These are phyloP conservation scores for Asterionellopsis glacialis DNA, from an alignment of 108 stramenopile genomes.

Conservation along the genomic window DNA sequence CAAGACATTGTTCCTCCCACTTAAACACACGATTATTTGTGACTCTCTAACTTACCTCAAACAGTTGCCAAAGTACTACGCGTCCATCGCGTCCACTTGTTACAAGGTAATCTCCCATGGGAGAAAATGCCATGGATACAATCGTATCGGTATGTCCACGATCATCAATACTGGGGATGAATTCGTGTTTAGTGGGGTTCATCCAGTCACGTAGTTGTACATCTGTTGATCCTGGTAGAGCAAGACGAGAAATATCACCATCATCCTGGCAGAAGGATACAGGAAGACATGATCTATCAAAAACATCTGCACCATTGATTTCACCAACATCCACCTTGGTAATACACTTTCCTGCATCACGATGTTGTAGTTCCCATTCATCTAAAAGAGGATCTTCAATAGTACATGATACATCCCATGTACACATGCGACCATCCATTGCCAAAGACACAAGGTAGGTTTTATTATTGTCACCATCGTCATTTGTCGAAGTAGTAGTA, in stretches of 20 bases:
- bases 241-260: conserved; percentile 4
- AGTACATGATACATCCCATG: conserved; percentile 37
- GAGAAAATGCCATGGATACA: conserved; percentile 39
- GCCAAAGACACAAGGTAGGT: conserved; percentile 39
- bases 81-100: conserved; percentile 60
- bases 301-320: conserved; percentile 47
- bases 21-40: too few relatives aligned
- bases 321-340: conserved; percentile 49
- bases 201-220: conserved; percentile 28
- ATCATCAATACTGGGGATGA: conserved; percentile 5
- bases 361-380: conserved; percentile 31
- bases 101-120: conserved; percentile 21
- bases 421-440: conserved; percentile 57
- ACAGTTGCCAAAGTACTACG: conserved; percentile 52
- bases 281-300: conserved; percentile 46
- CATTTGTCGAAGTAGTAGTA: background rate
- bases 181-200: background rate
- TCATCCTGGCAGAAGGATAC: background rate
- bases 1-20: too few relatives aligned
- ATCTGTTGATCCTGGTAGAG: conserved; percentile 38
- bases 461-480: background rate
- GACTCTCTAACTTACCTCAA: conserved; percentile 9
- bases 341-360: conserved; percentile 24
- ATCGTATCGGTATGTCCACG: conserved; percentile 58
- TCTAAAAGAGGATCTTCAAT: conserved; percentile 13